Conservation (phyloP, 306 rosid genomes). For the Castanea sativa region DNA sequence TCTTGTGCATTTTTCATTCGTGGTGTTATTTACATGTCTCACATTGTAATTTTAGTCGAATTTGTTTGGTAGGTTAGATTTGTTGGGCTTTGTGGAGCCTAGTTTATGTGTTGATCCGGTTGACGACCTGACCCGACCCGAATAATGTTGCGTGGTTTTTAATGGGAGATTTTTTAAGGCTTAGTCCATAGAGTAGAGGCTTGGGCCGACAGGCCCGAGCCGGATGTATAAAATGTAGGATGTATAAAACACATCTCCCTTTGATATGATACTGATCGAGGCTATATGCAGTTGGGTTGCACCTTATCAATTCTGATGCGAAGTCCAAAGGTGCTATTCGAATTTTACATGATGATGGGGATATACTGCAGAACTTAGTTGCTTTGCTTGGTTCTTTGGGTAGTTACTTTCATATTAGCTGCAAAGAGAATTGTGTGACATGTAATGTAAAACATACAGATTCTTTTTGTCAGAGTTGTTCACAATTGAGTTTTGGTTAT, state of each 20-base stretch:
- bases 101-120: no score
- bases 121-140: no score
- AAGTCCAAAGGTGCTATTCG: slow-evolving; percentile 37
- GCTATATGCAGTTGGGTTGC: slow-evolving; percentile 64
- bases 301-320: slow-evolving; percentile 33
- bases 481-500: slow-evolving; percentile 22
- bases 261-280: slow-evolving; percentile 50
- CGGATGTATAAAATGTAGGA: no score
- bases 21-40: slow-evolving; percentile 18
- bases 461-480: slow-evolving; percentile 23
- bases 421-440: slow-evolving; percentile 29
- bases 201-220: no score
- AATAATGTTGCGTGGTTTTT: no score
- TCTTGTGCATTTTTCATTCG: slow-evolving; percentile 14
- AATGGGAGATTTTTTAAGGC: no score
- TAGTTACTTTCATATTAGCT: slow-evolving; percentile 37
- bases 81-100: no score
- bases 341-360: slow-evolving; percentile 44
- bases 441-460: slow-evolving; percentile 25
- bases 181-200: no score
- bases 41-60: slow-evolving; percentile 19
- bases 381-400: slow-evolving; percentile 41
- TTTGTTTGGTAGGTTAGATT: slow-evolving; percentile 43
- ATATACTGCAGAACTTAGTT: slow-evolving; percentile 36
- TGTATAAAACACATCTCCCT: slow-evolving; percentile 20